Evolutionary conservation across 345 rosid species (phyloP).

Genomic region (Moricandia arvensis): DNA sequence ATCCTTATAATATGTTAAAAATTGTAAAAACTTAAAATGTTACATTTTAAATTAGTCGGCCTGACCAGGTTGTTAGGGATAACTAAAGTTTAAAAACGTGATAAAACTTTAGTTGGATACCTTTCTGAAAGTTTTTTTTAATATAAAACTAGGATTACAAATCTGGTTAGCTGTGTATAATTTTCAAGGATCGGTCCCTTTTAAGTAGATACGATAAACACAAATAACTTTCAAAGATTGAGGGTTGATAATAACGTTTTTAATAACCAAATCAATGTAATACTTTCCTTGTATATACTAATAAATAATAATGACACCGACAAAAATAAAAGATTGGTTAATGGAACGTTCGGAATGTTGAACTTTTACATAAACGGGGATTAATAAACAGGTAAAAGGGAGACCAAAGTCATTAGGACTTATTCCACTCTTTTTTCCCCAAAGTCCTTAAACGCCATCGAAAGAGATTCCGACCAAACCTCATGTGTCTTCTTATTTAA

Average conservation of each 20-base stretch:
- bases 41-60: background rate
- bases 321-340: background rate
- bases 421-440: slow-evolving; percentile 18
- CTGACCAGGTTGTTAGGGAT: background rate
- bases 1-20: background rate
- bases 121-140: background rate
- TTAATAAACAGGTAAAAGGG: slow-evolving; percentile 9
- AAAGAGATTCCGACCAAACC: slow-evolving; percentile 31
- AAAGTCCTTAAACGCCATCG: slow-evolving; percentile 28
- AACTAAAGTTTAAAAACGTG: background rate
- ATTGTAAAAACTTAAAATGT: background rate
- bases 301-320: slow-evolving; percentile 13
- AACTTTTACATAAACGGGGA: slow-evolving; percentile 10
- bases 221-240: slow-evolving; percentile 35
- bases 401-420: slow-evolving; percentile 31
- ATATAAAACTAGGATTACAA: slow-evolving; percentile 5
- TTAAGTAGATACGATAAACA: slow-evolving; percentile 21
- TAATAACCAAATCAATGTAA: slow-evolving; percentile 7
- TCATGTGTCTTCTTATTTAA: slow-evolving; percentile 11
- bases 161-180: slow-evolving; percentile 11
- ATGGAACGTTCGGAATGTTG: slow-evolving; percentile 19
- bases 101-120: slow-evolving; percentile 2
- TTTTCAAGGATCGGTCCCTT: background rate
- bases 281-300: background rate
- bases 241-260: background rate